These are phyloP conservation scores for Pestalotiopsis sp. DNA, from an alignment of 2,329 filamentous ascomycete genomes.

Conservation along the genomic window DNA sequence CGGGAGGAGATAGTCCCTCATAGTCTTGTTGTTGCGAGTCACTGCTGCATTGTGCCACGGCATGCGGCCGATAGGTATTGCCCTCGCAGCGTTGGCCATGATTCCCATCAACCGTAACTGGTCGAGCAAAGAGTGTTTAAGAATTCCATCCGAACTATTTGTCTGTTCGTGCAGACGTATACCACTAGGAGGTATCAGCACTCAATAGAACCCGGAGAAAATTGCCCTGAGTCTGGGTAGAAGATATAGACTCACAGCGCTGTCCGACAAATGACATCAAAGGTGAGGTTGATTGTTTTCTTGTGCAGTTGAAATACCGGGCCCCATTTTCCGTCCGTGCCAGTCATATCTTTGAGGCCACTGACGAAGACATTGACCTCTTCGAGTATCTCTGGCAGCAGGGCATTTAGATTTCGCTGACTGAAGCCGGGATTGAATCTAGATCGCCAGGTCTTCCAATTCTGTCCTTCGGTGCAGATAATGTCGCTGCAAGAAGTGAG, in stretches of 20 bases:
- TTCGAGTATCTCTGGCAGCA: slow-evolving; percentile 39
- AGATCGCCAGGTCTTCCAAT: slow-evolving; percentile 24
- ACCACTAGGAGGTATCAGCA: background rate
- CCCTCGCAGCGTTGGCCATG: background rate
- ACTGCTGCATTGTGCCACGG: slow-evolving; percentile 16
- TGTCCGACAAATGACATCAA: slow-evolving; percentile 43
- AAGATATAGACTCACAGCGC: slow-evolving; percentile 29
- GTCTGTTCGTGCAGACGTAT: background rate
- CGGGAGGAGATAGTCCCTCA: slow-evolving; percentile 27
- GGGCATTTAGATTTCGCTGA: slow-evolving; percentile 35
- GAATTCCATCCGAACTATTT: background rate
- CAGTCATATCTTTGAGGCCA: slow-evolving; percentile 29
- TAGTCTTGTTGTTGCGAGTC: slow-evolving; percentile 26
- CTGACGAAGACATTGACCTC: slow-evolving; percentile 39
- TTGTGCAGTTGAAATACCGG: slow-evolving; percentile 37
- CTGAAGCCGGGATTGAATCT: slow-evolving; percentile 41
- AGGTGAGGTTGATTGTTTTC: slow-evolving; percentile 39
- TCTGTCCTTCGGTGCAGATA: slow-evolving; percentile 27
- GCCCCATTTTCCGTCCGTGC: slow-evolving; percentile 31
- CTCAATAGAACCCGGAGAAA: background rate
- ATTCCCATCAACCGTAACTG: background rate
- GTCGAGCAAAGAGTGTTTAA: background rate
- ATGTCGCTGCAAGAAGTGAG: slow-evolving; percentile 32
- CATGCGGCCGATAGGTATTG: background rate
- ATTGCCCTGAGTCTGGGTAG: background rate